phyloP scores from a whole-genome alignment of 495 filamentous ascomycete species.

The Neurospora sp. region DNA sequence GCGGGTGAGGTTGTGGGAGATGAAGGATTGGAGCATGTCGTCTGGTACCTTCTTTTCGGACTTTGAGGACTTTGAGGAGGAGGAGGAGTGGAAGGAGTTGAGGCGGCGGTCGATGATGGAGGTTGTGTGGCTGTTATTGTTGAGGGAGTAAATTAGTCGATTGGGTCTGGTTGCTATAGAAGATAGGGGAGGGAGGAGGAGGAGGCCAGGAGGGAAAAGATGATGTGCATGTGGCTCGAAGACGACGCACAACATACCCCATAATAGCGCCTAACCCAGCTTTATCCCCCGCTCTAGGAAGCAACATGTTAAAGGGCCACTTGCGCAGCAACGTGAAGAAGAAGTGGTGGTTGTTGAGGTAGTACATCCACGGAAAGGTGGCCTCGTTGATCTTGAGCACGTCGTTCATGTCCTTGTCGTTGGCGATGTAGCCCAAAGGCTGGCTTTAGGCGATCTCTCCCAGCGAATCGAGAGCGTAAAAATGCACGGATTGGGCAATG shows the following conservation, averaged over 20 bases:
- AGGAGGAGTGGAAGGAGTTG: neutral
- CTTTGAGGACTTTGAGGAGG: constrained; percentile 8
- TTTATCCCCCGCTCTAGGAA: constrained; percentile 12
- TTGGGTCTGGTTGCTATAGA: neutral
- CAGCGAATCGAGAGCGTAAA: constrained; percentile 54
- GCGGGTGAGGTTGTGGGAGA: constrained; percentile 28
- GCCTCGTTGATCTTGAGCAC: constrained; percentile 45
- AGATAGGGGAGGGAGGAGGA: neutral
- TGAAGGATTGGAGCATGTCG: constrained; percentile 36
- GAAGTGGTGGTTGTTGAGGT: constrained; percentile 42
- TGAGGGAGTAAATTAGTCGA: neutral
- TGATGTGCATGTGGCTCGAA: too few relatives aligned
- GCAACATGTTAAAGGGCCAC: constrained; percentile 12
- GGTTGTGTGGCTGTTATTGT: neutral
- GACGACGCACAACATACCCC: constrained; percentile 12
- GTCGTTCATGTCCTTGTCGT: constrained; percentile 45
- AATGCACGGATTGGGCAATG: constrained; percentile 33
- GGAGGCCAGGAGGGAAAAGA: neutral
- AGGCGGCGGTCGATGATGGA: constrained; percentile 20
- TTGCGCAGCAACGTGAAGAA: constrained; percentile 40
- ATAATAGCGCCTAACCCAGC: constrained; percentile 10
- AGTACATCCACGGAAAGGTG: constrained; percentile 36
- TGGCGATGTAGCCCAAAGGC: constrained; percentile 51
- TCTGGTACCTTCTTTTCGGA: neutral
- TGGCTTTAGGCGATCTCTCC: constrained; percentile 53